Evolutionary conservation across 2,329 filamentous ascomycete species (phyloP).

Genomic region (Botrytis paeoniae): DNA sequence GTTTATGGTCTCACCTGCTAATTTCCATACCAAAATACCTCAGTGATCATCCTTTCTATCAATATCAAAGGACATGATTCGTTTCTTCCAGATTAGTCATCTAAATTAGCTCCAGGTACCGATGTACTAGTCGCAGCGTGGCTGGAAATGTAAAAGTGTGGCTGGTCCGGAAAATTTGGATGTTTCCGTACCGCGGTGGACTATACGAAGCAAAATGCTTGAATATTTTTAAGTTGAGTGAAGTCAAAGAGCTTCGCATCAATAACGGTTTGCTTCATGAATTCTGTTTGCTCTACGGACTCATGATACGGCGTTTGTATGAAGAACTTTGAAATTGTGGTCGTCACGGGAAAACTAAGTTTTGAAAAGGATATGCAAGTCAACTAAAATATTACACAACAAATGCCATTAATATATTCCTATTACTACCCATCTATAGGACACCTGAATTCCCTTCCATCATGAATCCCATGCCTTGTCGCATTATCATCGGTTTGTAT

Average conservation of each 20-base stretch:
- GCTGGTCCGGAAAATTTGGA: background rate
- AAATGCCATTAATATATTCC: slow-evolving; percentile 23
- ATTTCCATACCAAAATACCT: background rate
- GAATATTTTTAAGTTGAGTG: background rate
- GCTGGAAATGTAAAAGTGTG: background rate
- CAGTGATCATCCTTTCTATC: background rate
- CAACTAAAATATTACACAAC: background rate
- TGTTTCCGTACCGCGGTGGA: background rate
- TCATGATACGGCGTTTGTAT: background rate
- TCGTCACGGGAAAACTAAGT: background rate
- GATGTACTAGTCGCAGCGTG: background rate
- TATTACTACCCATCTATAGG: slow-evolving; percentile 45
- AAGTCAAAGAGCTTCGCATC: background rate
- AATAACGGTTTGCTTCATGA: background rate
- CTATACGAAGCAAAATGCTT: background rate
- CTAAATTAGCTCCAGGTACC: background rate
- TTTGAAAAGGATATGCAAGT: background rate
- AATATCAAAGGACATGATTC: slow-evolving; percentile 3
- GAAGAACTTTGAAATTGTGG: background rate
- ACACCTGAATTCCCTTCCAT: slow-evolving; percentile 41
- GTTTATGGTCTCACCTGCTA: background rate
- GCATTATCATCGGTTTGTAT: slow-evolving; percentile 54
- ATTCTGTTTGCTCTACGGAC: background rate
- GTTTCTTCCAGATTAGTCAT: background rate
- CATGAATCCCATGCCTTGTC: slow-evolving; percentile 49